Evolutionary conservation across 345 rosid genomes (phyloP), one percentile per base, ranked within the genome.

Genomic region (Heritiera littoralis): DNA sequence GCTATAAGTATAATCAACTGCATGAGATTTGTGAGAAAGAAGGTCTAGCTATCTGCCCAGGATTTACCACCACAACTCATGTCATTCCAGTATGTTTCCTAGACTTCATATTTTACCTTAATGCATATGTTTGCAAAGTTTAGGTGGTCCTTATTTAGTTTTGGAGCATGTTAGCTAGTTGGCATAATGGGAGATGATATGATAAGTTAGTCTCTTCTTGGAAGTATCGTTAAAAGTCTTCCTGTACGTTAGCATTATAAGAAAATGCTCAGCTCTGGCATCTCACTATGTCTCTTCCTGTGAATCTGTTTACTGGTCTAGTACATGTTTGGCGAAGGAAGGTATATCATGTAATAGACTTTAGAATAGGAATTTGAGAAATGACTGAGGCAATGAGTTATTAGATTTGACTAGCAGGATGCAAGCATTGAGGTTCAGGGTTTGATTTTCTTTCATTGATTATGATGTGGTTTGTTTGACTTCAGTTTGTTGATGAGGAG

Each of bases 11-110:
- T 84, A 95, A 95, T 85, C 97, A 91, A 82, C 90, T 82, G 78
- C 91, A 84, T 78, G 97, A 97, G 61, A 67, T 89, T 76, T 95
- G 97, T 86, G 81, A 85, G 74, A 86, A 89, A 81, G 98, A 93
- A 77, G 97, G 99, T 78, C 90, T 95, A 82, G 98, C 92, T 81
- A 61, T 95, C 75, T 91, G 94, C 83, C 94, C 97, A 6, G 99
- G 98, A 55, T 95, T 89, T 84, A 89, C 87, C 70, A 91, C 98
- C 70, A 91, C 98, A 67, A 91, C 89, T 72, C 98, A 92, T 83
- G 90, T 88, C 77, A 92, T 95, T 83, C 98, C 97, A 54, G 97
- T 93, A 90, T 79, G 89, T 69, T 77, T 55, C 61, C 46, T 48
- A 60, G 61, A 35, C 48, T 35, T 75, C 43, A 3, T 8, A 6